Evolutionary conservation across 1,284 basidiomycete species (phyloP).

Genomic region (Boletus holoroseus): DNA sequence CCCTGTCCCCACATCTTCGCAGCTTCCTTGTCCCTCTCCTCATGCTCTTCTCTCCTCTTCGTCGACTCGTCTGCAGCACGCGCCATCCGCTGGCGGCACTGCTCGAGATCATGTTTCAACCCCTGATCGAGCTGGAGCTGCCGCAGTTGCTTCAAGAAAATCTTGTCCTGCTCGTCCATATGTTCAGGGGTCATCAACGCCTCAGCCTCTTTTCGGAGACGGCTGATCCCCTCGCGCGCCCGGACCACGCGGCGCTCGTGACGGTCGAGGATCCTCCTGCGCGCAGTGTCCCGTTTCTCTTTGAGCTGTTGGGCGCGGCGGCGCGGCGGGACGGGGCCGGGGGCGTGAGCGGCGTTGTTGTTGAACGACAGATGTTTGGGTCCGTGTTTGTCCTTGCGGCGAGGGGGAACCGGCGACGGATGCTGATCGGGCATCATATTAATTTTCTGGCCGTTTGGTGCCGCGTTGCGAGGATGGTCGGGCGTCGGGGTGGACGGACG

Average conservation of each 20-base stretch:
- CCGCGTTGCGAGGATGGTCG: not conserved
- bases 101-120: conserved; percentile 15
- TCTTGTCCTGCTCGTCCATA: conserved; percentile 19
- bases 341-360: not conserved
- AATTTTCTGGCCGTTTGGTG: not conserved
- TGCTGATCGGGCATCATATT: not conserved
- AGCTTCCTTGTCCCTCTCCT: conserved; percentile 19
- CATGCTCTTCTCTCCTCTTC: conserved; percentile 10
- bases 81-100: conserved; percentile 18
- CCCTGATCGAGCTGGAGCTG: conserved; percentile 17
- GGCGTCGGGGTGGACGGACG: not conserved
- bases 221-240: not conserved
- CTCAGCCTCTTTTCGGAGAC: conserved; percentile 12
- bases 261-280: not conserved
- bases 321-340: not conserved
- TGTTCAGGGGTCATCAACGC: conserved; percentile 13
- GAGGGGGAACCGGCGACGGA: not conserved
- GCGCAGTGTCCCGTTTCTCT: conserved; percentile 4
- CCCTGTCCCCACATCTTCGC: conserved; percentile 5
- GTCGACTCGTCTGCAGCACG: conserved; percentile 17
- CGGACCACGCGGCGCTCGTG: conserved; percentile 5
- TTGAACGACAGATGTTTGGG: conserved; percentile 21
- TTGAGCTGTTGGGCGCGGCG: conserved; percentile 2
- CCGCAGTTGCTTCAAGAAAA: conserved; percentile 27
- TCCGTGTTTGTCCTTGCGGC: conserved; percentile 9